Conservation (phyloP, 2,329 filamentous ascomycete species). For the Emergomyces africanus region DNA sequence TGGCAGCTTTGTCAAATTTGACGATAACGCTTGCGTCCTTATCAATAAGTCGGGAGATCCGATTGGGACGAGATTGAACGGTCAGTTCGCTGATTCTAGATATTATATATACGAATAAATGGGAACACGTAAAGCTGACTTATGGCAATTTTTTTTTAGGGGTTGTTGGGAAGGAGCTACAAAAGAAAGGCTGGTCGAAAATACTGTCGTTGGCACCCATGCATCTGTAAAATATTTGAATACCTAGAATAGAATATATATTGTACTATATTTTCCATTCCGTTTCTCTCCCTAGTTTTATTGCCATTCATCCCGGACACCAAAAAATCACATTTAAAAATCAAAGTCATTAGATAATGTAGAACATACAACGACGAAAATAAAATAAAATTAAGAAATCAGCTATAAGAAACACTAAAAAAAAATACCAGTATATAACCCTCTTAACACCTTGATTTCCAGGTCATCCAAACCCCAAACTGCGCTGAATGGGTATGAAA, state of each 20-base stretch:
- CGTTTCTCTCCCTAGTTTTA: neutral
- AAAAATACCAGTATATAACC: neutral
- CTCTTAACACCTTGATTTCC: neutral
- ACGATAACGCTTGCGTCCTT: slow-evolving; percentile 95
- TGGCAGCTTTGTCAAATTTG: slow-evolving; percentile 82
- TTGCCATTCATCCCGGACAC: neutral
- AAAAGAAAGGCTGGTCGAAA: slow-evolving; percentile 94
- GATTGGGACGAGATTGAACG: slow-evolving; percentile 82
- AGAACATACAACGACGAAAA: neutral
- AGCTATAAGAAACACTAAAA: neutral
- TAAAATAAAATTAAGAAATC: neutral
- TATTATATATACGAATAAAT: neutral
- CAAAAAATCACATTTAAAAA: neutral
- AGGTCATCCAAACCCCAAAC: neutral
- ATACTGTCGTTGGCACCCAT: slow-evolving; percentile 89
- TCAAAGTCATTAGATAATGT: neutral
- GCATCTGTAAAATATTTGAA: slow-evolving; percentile 48
- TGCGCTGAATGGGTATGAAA: neutral
- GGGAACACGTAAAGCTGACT: slow-evolving; percentile 7
- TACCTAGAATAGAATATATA: slow-evolving; percentile 5
- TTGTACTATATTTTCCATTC: neutral
- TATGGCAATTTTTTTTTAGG: slow-evolving; percentile 38
- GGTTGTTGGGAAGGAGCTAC: slow-evolving; percentile 78
- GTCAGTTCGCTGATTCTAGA: slow-evolving; percentile 26
- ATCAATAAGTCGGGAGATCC: slow-evolving; percentile 96